These are phyloP conservation scores for Ceratocystis colombiana DNA, from an alignment of 2,329 filamentous ascomycete species.

Conservation along the genomic window DNA sequence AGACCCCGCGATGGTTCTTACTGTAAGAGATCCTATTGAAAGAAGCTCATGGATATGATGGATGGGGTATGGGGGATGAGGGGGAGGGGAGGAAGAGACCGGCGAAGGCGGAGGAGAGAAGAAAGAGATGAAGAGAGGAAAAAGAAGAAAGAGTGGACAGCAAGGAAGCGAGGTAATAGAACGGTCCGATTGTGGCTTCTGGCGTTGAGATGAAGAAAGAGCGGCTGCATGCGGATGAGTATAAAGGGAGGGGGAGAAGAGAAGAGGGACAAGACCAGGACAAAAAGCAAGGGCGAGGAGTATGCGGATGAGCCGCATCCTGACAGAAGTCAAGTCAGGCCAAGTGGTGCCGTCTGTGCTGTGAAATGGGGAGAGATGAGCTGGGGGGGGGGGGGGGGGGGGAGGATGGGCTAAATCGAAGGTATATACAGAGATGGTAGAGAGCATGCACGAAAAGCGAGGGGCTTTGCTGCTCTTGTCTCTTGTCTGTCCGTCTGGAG, in stretches of 20 bases:
- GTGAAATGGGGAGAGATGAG: not conserved
- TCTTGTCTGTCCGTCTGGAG: not conserved
- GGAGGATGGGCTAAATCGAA: not conserved
- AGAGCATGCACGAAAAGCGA: not conserved
- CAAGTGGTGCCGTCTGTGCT: not conserved
- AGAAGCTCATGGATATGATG: constrained; percentile 6
- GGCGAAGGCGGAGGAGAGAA: not conserved
- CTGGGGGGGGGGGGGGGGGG: not conserved
- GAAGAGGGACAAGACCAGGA: not conserved
- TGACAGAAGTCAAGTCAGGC: not conserved
- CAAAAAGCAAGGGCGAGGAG: not conserved
- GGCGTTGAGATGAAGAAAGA: not conserved
- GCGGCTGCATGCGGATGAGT: not conserved
- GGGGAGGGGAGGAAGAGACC: not conserved
- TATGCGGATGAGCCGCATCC: constrained; percentile 7
- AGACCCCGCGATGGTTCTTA: constrained; percentile 3
- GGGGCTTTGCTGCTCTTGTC: not conserved
- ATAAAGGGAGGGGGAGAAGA: not conserved
- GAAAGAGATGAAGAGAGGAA: not conserved
- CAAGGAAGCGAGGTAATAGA: not conserved
- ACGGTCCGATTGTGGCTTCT: not conserved
- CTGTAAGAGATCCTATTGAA: constrained; percentile 2
- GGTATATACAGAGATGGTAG: not conserved
- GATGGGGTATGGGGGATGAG: not conserved
- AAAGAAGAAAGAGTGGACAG: not conserved